Base-by-base conservation (phyloP, 2,329 filamentous ascomycete species). In the Venturiaceae sp. region DNA sequence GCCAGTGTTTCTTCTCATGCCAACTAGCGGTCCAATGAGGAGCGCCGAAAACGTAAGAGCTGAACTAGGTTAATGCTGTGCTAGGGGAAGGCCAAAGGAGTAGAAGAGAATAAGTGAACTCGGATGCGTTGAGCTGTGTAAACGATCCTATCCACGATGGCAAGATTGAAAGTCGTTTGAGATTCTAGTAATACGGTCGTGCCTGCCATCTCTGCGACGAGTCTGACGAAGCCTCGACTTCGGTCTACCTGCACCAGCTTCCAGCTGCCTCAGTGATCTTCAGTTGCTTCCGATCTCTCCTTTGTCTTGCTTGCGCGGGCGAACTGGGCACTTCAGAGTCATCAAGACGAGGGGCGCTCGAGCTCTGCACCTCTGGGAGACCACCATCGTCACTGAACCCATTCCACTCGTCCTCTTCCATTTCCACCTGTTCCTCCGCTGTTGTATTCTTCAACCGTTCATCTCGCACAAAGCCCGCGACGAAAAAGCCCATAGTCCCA, bases 401-500 rank as follows among this genome's bases (percentile, higher is more conserved):
- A 16, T 33, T 55, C 58, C 58, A 59, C 34, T 57, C 57, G 11
- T 53, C 47, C n/a, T 53, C 47, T 33, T 53, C 47, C 8, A 7
- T n/a, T 26, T 53, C 3, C 3, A 3, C 50, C 21, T 34, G 26
- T 19, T 21, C 21, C 11, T 36, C 50, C 19, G 26, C 28, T 53
- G 57, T 39, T n/a, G 52, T 32, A 30, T 36, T 23, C 19, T 53
- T 30, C 21, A 53, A 37, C 14, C 32, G 19, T 34, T 34, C 32
- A 23, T 53, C 52, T 37, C 44, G 28, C 21, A 53, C 50, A 71
- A 99, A 96, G 0, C 81, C 90, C n/a, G 84, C 90, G 21, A 96
- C 88, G 66, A 99, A 99, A 72, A 99, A 97, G 0, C 94, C 92
- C 82, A 96, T 96, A 0, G 92, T 88, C 0, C 91, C 90, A 62